phyloP scores from a whole-genome alignment of 192 early-diverging fungal genomes.

The Umbelopsis vinacea region DNA sequence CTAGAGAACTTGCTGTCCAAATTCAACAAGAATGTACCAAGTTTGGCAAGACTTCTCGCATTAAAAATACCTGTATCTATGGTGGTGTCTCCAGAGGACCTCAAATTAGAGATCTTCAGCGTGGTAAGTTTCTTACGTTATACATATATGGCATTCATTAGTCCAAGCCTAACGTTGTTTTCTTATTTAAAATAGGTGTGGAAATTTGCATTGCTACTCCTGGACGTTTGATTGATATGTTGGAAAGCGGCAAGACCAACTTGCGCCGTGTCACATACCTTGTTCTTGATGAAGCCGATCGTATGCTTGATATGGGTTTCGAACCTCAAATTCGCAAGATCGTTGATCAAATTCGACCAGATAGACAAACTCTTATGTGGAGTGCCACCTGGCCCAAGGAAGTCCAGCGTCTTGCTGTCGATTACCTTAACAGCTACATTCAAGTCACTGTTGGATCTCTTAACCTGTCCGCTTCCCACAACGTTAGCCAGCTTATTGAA shows the following conservation, averaged over 20 bases:
- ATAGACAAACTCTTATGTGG: slow-evolving; percentile 99
- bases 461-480: slow-evolving; percentile 90
- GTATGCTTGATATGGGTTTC: slow-evolving; percentile 99
- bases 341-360: slow-evolving; percentile 95
- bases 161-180: no score
- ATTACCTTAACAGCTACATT: slow-evolving; percentile 92
- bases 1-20: slow-evolving; percentile 96
- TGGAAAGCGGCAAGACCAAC: slow-evolving; percentile 87
- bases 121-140: slow-evolving; percentile 48
- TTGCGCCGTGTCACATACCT: slow-evolving; percentile 94
- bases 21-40: slow-evolving; percentile 95
- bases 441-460: slow-evolving; percentile 96
- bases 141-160: neutral
- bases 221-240: slow-evolving; percentile 97
- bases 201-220: slow-evolving; percentile 99
- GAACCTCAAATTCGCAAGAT: slow-evolving; percentile 98
- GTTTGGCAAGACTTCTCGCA: slow-evolving; percentile 85
- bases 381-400: slow-evolving; percentile 99
- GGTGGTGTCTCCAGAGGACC: slow-evolving; percentile 92
- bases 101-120: slow-evolving; percentile 84
- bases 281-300: slow-evolving; percentile 98
- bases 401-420: slow-evolving; percentile 88
- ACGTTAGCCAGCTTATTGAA: slow-evolving; percentile 91
- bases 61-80: slow-evolving; percentile 95
- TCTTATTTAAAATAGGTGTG: slow-evolving; percentile 40